Base-by-base conservation (phyloP, 768 basidiomycete species). In the Crepidotus variabilis region DNA sequence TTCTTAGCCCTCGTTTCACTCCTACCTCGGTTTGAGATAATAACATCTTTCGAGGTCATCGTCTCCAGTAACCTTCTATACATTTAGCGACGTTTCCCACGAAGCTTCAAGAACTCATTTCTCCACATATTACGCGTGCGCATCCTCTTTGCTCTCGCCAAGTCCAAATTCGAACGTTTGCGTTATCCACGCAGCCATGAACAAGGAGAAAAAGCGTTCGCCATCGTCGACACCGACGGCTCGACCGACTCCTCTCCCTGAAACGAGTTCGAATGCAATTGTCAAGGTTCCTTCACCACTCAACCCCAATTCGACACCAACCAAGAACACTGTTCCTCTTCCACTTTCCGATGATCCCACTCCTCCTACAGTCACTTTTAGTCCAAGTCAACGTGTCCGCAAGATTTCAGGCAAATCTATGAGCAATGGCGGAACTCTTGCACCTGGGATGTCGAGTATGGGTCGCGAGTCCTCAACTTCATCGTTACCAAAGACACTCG, bases 171-270 rank as follows among this genome's bases (percentile, higher is more conserved):
- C 39, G 14, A 43, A 16, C 18, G 14, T 11, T 20, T 22, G 32
- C 33, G 23, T 18, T n/a, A 14, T 9, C 13, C 47, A 33, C 32
- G 20, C 7, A 13, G 14, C 54, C 3, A 58, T 47, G 53, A 58
- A 49, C 50, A 50, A 13, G 50, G n/a, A n/a, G n/a, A n/a, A n/a
- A n/a, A 28, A 33, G 14, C 28, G 51, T 24, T 59, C 59, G 14
- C 59, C 62, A 35, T 61, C 59, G n/a, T 53, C 64, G 13, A 57
- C 62, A 2, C 60, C 62, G 43, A 53, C 54, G 24, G 48, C 59
- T 32, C 55, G 52, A 16, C 33, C 57, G 1, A 50, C 55, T 34
- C 46, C 62, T 24, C 45, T 60, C 10, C 56, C 63, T 18, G 57
- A 60, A 6, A 34, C 58, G 22, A 54, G 35, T 23, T 34, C 49